These are phyloP conservation scores for Penicillium sp. DNA, from an alignment of 2,329 filamentous ascomycete genomes.

Conservation along the genomic window DNA sequence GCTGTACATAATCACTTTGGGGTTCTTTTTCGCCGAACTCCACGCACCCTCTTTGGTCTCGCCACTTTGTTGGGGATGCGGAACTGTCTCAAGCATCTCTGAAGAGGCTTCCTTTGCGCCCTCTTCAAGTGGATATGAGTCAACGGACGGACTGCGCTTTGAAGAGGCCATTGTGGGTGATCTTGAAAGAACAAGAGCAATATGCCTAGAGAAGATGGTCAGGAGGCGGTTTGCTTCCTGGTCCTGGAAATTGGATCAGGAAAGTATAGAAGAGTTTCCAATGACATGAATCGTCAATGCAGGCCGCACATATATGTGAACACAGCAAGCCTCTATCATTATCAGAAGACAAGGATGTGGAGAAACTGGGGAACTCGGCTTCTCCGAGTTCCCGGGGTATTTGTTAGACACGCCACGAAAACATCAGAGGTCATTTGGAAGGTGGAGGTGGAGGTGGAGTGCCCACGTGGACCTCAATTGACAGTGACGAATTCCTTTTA, in stretches of 20 bases:
- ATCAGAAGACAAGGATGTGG: not conserved
- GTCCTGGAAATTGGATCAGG: not conserved
- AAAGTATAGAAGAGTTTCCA: not conserved
- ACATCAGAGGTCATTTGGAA: too few species aligned
- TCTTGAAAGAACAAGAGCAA: not conserved
- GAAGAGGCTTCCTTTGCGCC: not conserved
- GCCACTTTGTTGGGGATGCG: not conserved
- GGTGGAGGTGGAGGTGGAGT: not conserved
- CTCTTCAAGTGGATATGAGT: not conserved
- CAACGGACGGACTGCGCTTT: not conserved
- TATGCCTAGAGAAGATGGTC: not conserved
- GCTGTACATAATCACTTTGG: constrained; percentile 3
- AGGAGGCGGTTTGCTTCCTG: not conserved
- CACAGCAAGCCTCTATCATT: not conserved
- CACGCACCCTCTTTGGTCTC: not conserved
- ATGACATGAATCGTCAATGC: not conserved
- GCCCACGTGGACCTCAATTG: not conserved
- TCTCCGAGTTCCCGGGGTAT: not conserved
- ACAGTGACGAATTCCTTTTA: too few species aligned
- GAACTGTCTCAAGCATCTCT: not conserved
- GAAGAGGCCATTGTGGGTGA: not conserved
- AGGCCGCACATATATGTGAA: not conserved
- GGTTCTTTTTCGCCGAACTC: constrained; percentile 4
- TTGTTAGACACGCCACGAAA: not conserved
- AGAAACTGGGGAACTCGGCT: not conserved